A percentile compares a stretch with the other conserved stretches of the same genome.
Evolutionary conservation across 2,329 filamentous ascomycete genomes (phyloP).

Genomic region (Dactylellina cionopaga): DNA sequence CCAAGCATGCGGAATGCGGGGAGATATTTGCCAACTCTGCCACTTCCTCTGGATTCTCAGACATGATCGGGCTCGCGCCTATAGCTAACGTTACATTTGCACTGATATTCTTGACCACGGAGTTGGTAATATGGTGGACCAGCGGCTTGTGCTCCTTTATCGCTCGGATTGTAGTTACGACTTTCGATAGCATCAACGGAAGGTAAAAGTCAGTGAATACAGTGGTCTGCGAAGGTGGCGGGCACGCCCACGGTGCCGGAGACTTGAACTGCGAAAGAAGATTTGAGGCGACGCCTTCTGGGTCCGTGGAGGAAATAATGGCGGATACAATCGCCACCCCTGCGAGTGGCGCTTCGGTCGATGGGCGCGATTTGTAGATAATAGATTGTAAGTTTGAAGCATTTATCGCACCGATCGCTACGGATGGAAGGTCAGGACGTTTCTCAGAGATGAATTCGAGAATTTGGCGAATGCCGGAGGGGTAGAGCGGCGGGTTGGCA

Average conservation of each 20-base stretch:
- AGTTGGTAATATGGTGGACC: constrained; percentile 96
- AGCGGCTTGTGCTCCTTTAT: constrained; percentile 75
- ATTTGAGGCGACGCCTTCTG: constrained; percentile 70
- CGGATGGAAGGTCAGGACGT: constrained; percentile 67
- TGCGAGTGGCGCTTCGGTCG: constrained; percentile 71
- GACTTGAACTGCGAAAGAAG: constrained; percentile 69
- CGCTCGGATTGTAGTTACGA: constrained; percentile 66
- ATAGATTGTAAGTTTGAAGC: constrained; percentile 77
- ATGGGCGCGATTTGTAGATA: constrained; percentile 70
- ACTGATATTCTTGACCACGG: constrained; percentile 93
- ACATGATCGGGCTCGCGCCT: constrained; percentile 93
- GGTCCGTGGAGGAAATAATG: constrained; percentile 78
- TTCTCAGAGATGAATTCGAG: constrained; percentile 69
- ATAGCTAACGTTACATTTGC: constrained; percentile 87
- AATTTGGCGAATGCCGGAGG: constrained; percentile 75
- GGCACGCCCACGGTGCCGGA: constrained; percentile 54
- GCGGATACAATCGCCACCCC: constrained; percentile 91
- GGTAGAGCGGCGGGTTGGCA: constrained; percentile 63
- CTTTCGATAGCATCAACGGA: constrained; percentile 39
- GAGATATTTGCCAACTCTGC: constrained; percentile 76
- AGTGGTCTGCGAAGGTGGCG: constrained; percentile 37
- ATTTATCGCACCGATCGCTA: constrained; percentile 91
- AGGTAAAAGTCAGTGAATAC: constrained; percentile 49
- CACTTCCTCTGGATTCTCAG: constrained; percentile 84
- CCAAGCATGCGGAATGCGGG: constrained; percentile 72